A percentile compares a stretch with the other conserved stretches of the same genome.
Evolutionary conservation across 805 yeast genomes (phyloP).

Genomic region (Wickerhamiella slavikovae): DNA sequence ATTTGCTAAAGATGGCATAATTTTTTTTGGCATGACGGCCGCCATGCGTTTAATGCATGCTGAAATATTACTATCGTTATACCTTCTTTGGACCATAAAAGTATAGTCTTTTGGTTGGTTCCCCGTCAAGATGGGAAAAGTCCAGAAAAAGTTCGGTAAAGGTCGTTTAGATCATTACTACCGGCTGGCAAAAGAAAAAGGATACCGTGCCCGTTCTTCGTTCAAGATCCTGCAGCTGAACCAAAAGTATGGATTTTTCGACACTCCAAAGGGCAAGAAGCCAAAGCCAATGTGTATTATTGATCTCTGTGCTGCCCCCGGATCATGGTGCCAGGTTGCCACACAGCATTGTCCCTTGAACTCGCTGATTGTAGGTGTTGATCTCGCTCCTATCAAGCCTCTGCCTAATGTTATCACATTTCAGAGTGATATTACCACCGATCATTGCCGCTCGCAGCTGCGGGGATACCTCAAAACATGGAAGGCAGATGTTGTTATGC

Average conservation of each 20-base stretch:
- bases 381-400: conserved; percentile 93
- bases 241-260: conserved; percentile 88
- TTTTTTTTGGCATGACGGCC: no score
- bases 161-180: conserved; percentile 99
- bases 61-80: no score
- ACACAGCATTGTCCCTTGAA: conserved; percentile 80
- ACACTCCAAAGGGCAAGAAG: conserved; percentile 47
- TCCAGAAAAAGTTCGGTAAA: conserved; percentile 88
- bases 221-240: conserved; percentile 88
- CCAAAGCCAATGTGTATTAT: conserved; percentile 57
- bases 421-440: conserved; percentile 94
- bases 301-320: conserved; percentile 97
- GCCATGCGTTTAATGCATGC: no score
- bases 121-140: conserved; percentile 85
- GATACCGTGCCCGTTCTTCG: conserved; percentile 97
- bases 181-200: conserved; percentile 89
- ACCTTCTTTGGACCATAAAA: no score
- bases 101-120: no score
- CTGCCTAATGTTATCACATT: conserved; percentile 86
- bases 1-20: no score
- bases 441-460: conserved; percentile 84
- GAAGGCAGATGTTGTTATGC: conserved; percentile 95
- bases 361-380: conserved; percentile 94
- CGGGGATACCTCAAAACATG: conserved; percentile 95
- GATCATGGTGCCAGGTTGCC: conserved; percentile 99